phyloP scores from a whole-genome alignment of 2,329 filamentous ascomycete genomes.

The Fusarium coffeatum region DNA sequence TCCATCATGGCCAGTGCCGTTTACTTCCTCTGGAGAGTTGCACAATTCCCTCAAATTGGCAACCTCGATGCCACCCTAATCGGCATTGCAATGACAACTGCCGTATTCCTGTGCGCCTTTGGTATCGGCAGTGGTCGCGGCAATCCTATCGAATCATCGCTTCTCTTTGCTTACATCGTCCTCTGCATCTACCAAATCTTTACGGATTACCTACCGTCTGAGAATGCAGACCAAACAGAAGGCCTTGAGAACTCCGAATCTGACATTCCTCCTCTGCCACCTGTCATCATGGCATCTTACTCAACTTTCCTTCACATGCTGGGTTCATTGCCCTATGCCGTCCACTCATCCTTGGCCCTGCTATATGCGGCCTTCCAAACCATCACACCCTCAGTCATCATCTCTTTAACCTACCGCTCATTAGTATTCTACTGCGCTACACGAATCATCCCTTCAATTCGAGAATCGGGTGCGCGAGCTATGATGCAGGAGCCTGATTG shows the following conservation, averaged over 20 bases:
- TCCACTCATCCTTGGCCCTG: constrained; percentile 86
- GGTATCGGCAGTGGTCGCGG: constrained; percentile 94
- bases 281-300: constrained; percentile 98
- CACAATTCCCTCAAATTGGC: constrained; percentile 91
- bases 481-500: constrained; percentile 86
- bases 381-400: constrained; percentile 94
- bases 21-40: constrained; percentile 96
- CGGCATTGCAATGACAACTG: constrained; percentile 90
- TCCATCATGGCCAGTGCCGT: constrained; percentile 93
- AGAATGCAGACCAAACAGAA: constrained; percentile 66
- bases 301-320: constrained; percentile 88
- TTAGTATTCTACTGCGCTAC: constrained; percentile 96
- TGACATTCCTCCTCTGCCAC: constrained; percentile 96
- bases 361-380: constrained; percentile 93
- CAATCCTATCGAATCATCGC: constrained; percentile 93
- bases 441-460: constrained; percentile 92
- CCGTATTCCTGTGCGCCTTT: constrained; percentile 91
- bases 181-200: constrained; percentile 99
- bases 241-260: constrained; percentile 69
- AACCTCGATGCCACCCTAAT: constrained; percentile 94
- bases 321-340: constrained; percentile 82
- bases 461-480: constrained; percentile 84
- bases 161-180: constrained; percentile 97
- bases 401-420: constrained; percentile 91
- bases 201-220: constrained; percentile 93